Evolutionary conservation across 139 green algal species (phyloP), one percentile per base, ranked within the genome.

Genomic region (Pseudopediastrum boryanum): DNA sequence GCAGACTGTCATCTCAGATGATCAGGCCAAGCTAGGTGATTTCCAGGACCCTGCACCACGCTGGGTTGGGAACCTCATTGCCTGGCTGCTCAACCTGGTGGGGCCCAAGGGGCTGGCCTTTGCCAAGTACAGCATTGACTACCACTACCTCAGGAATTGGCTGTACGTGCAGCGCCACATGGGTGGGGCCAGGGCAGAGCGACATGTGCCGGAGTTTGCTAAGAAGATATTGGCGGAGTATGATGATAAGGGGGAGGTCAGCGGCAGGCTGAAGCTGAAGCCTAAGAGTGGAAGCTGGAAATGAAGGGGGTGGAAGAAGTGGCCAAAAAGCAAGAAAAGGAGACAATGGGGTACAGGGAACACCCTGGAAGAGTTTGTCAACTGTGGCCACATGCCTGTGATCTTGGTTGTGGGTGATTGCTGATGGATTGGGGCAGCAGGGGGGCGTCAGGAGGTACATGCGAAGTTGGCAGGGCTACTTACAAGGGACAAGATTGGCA

Each of bases 31-130:
- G 81, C 80, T 98, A 42, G 96, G 95, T 5, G 83, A 86, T 36
- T 86, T 85, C 13, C 91, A 88, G 3, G 85, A 96, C 36, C 94
- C 94, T 3, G 87, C 90, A 12, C 96, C 96, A 0, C 85, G 63
- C 36, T 95, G 87, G 90, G 59, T 97, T 21, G 94, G 94, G 27
- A 94, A 92, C 71, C 41, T 95, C 2, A 83, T 98, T 19, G 94
- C 94, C 0, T 92, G 87, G 83, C 10, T 98, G 25, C 81, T 98
- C 21, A 86, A 82, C 21, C 58, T 82, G 50, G 62, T 99, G 33
- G 92, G 93, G 25, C 96, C 96, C 3, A 96, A 96, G 76, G 97
- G 97, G 1, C 77, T 99, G 16, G 96, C 99, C 84, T 99, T 99
- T 89, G 97, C 86, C 1, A 90, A 90, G 81, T 99, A 99, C 85